These are phyloP conservation scores for Fraxinus floribunda DNA, from an alignment of 305 asterid genomes.

Conservation along the genomic window DNA sequence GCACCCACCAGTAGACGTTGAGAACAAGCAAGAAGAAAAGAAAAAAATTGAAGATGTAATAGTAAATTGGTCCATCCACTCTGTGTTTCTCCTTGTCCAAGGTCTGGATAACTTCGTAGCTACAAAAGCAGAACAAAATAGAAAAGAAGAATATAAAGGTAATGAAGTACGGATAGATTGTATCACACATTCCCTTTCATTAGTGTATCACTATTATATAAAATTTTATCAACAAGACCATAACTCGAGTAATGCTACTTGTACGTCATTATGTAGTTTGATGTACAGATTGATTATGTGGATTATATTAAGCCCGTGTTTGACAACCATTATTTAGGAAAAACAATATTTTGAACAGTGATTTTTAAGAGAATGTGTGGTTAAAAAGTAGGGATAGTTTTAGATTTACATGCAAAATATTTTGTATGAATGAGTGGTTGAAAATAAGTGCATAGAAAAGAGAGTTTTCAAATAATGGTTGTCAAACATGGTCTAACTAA, in stretches of 20 bases:
- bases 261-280: background rate
- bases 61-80: constrained; percentile 61
- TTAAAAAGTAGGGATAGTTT: no score
- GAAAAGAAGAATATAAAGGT: background rate
- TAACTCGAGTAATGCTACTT: background rate
- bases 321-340: no score
- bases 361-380: no score
- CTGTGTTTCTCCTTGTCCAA: constrained; percentile 60
- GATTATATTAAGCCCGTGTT: background rate
- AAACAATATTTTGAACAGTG: no score
- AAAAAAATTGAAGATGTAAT: constrained; percentile 79
- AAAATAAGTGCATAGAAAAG: no score
- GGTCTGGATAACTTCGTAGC: constrained; percentile 59
- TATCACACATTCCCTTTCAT: background rate
- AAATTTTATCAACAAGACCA: background rate
- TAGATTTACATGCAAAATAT: no score
- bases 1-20: constrained; percentile 83
- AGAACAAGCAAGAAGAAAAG: constrained; percentile 83
- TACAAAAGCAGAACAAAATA: constrained; percentile 30
- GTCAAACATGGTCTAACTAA: no score
- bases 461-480: no score
- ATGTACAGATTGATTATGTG: background rate
- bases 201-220: background rate
- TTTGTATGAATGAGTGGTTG: no score
- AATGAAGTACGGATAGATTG: background rate